These are phyloP conservation scores for Colletotrichum sansevieriae DNA, from an alignment of 2,329 filamentous ascomycete genomes.

Conservation along the genomic window DNA sequence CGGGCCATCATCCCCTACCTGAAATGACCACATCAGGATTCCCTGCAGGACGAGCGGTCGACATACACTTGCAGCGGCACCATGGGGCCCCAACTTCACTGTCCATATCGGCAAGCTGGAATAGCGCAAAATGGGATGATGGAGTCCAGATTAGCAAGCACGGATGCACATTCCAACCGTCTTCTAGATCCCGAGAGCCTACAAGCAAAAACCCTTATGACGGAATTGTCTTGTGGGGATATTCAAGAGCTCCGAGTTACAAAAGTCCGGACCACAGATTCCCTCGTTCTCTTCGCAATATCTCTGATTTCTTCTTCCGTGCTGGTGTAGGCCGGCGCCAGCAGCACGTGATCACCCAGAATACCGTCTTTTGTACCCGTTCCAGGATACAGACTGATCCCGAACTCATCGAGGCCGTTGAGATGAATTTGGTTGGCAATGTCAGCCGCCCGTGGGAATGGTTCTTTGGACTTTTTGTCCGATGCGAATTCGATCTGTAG, in stretches of 20 bases:
- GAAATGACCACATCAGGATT: no score
- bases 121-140: no score
- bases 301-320: constrained; percentile 36
- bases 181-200: no score
- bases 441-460: constrained; percentile 48
- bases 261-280: constrained; percentile 38
- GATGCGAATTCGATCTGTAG: constrained; percentile 47
- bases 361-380: constrained; percentile 45
- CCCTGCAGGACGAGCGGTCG: no score
- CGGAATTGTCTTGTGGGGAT: no score
- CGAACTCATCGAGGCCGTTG: constrained; percentile 58
- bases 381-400: constrained; percentile 61
- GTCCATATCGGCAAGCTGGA: no score
- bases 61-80: no score
- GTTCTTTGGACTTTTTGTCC: constrained; percentile 46
- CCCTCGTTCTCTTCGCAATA: constrained; percentile 42
- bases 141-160: no score
- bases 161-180: no score
- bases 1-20: background rate
- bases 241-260: background rate
- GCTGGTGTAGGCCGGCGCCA: constrained; percentile 42
- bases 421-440: constrained; percentile 44
- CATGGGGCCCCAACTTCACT: no score
- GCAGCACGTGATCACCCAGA: constrained; percentile 44
- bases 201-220: no score